Base-by-base conservation (phyloP, 768 basidiomycete genomes). In the Ramaria sp. region DNA sequence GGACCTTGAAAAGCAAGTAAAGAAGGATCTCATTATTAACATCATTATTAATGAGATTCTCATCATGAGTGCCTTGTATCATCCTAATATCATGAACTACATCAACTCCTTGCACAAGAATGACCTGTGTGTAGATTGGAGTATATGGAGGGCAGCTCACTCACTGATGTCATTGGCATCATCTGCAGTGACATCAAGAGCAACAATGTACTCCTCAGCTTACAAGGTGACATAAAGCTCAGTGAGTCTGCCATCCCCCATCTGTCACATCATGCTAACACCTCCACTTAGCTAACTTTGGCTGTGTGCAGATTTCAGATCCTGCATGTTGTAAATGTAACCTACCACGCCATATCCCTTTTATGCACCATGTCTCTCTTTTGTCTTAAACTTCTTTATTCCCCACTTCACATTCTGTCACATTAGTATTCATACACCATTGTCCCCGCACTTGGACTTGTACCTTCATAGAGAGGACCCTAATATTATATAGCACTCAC, bases 151-250 rank as follows among this genome's bases (percentile, higher is more conserved):
- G 94, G 94, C 42, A 90, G 91, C 34, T 86, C 83, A 31, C 73
- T 97, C 45, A 99, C 95, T 4, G 95, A 98, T 67, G 93, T 98
- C 60, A 93, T 93, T 64, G 92, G 92, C 33, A 94, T 99, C 64
- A 99, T 99, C 59, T 96, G 98, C 70, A 84, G 96, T 56, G 96
- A 99, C 66, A 98, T 99, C 76, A 98, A 99, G 84, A 91, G 88
- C 61, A 95, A 98, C 72, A 98, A 97, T 69, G 91, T 98, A 15
- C 72, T 99, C 52, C 73, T 98, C 59, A 92, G 88, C 65, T 76
- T 96, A 78, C 80, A 82, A 57, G 96, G 96, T 1, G 95, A 98
- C 66, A 96, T 99, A 74, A 98, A 99, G 72, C 82, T 99, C 51
- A 97, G 94, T 97, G 66, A 67, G 91, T 87, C 0, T 2, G 17